Evolutionary conservation across 2,329 filamentous ascomycete species (phyloP).

Genomic region (Colletotrichum sp.): DNA sequence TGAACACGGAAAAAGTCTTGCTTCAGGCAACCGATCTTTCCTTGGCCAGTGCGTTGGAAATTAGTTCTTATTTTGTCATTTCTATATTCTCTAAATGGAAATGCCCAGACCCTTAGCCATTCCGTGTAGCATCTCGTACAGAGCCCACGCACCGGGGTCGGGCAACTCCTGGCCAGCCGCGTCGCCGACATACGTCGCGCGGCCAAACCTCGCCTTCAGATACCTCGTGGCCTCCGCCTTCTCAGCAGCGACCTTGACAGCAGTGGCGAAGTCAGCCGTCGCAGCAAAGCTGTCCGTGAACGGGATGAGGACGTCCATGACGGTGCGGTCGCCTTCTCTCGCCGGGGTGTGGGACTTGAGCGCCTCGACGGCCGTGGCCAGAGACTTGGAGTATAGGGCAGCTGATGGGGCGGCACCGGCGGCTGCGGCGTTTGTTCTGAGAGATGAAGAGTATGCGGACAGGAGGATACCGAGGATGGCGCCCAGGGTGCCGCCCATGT

Average conservation of each 20-base stretch:
- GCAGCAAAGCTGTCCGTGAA: conserved; percentile 23
- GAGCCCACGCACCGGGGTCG: conserved; percentile 35
- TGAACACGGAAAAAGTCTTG: too few relatives aligned
- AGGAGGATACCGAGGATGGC: conserved; percentile 35
- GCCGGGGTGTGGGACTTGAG: conserved; percentile 30
- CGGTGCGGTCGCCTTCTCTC: conserved; percentile 29
- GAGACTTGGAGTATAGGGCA: conserved; percentile 23
- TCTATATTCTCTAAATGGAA: neutral
- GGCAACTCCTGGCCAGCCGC: conserved; percentile 30
- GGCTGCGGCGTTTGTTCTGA: conserved; percentile 10
- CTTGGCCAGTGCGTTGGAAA: neutral
- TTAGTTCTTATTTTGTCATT: neutral
- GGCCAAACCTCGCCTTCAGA: conserved; percentile 31
- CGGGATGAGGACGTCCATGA: conserved; percentile 27
- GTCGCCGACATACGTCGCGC: conserved; percentile 33
- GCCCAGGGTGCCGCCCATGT: conserved; percentile 41
- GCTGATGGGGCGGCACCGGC: neutral
- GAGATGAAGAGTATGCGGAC: conserved; percentile 25
- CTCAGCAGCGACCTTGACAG: conserved; percentile 39
- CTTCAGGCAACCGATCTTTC: neutral
- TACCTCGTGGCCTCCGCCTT: conserved; percentile 31
- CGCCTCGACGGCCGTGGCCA: conserved; percentile 25
- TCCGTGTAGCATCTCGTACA: conserved; percentile 29
- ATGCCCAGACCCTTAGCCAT: neutral
- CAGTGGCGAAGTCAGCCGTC: conserved; percentile 30